A percentile compares a stretch with the other conserved stretches of the same genome.
Conservation (phyloP, 2,329 filamentous ascomycete species). For the Huntiella decipiens region DNA sequence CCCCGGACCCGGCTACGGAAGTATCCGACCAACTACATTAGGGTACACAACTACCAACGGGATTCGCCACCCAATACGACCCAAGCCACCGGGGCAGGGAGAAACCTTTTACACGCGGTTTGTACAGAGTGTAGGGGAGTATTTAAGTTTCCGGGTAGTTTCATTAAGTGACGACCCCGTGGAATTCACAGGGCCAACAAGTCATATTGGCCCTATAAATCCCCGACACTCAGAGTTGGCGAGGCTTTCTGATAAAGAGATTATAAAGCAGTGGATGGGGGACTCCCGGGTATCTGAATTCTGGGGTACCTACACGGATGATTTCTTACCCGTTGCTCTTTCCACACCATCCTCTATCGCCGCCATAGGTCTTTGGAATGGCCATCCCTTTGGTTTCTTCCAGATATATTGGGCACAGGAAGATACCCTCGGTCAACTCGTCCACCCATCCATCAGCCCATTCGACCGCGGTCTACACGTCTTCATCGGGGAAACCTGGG, state of each 20-base stretch:
- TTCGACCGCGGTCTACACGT: slow-evolving; percentile 82
- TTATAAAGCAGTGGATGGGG: slow-evolving; percentile 78
- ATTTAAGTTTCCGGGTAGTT: slow-evolving; percentile 74
- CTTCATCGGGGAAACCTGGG: slow-evolving; percentile 81
- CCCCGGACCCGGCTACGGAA: slow-evolving; percentile 40
- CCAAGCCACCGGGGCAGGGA: slow-evolving; percentile 76
- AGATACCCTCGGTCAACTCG: slow-evolving; percentile 52
- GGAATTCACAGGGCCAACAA: slow-evolving; percentile 40
- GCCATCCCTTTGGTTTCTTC: slow-evolving; percentile 89
- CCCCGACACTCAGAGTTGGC: slow-evolving; percentile 22
- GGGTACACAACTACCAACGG: slow-evolving; percentile 66
- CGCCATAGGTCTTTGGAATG: slow-evolving; percentile 83
- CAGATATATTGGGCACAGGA: slow-evolving; percentile 98
- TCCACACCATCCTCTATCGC: slow-evolving; percentile 63
- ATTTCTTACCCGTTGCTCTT: slow-evolving; percentile 50
- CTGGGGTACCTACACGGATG: slow-evolving; percentile 52
- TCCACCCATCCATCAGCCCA: slow-evolving; percentile 45
- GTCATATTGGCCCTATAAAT: slow-evolving; percentile 16
- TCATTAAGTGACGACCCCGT: slow-evolving; percentile 46
- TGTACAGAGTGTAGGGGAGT: slow-evolving; percentile 63
- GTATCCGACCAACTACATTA: slow-evolving; percentile 46
- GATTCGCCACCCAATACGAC: slow-evolving; percentile 67
- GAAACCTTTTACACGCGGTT: slow-evolving; percentile 83
- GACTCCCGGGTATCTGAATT: slow-evolving; percentile 65
- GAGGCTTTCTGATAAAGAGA: slow-evolving; percentile 29